phyloP scores from a whole-genome alignment of 768 basidiomycete genomes.

The Leccinum uliginosum region DNA sequence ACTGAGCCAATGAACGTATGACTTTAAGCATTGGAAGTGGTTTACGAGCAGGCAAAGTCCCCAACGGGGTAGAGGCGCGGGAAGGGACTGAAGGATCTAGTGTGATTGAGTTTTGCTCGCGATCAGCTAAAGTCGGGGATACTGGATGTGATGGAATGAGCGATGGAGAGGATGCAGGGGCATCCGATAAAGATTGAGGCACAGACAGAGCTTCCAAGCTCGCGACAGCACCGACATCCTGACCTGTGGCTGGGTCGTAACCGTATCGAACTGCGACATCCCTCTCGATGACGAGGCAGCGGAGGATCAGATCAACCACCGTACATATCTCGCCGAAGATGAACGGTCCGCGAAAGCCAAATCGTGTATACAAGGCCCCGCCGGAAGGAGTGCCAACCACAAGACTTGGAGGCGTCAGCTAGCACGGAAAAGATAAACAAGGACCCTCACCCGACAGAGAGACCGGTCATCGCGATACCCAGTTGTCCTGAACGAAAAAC shows the following conservation, averaged over 20 bases:
- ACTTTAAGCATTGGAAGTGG: constrained; percentile 40
- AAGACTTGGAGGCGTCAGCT: constrained; percentile 31
- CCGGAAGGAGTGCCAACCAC: constrained; percentile 56
- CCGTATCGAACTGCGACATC: constrained; percentile 48
- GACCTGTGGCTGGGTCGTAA: constrained; percentile 35
- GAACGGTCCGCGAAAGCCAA: constrained; percentile 60
- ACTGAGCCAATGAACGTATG: constrained; percentile 38
- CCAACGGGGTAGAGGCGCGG: constrained; percentile 1
- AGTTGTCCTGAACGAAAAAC: constrained; percentile 42
- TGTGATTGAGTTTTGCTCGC: not conserved
- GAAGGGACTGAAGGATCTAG: not conserved
- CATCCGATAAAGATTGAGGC: not conserved
- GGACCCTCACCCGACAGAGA: constrained; percentile 46
- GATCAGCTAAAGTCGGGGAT: not conserved
- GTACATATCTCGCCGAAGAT: constrained; percentile 47
- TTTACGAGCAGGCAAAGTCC: constrained; percentile 14
- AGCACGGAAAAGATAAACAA: not conserved
- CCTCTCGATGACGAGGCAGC: constrained; percentile 55
- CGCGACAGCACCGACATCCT: not conserved
- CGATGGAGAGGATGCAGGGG: not conserved
- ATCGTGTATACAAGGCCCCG: constrained; percentile 47
- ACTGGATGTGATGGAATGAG: not conserved
- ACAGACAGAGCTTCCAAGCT: constrained; percentile 8
- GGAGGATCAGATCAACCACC: constrained; percentile 46
- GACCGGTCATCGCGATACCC: constrained; percentile 55